Base-by-base conservation (phyloP, 768 basidiomycete genomes). In the Kwoniella pini region DNA sequence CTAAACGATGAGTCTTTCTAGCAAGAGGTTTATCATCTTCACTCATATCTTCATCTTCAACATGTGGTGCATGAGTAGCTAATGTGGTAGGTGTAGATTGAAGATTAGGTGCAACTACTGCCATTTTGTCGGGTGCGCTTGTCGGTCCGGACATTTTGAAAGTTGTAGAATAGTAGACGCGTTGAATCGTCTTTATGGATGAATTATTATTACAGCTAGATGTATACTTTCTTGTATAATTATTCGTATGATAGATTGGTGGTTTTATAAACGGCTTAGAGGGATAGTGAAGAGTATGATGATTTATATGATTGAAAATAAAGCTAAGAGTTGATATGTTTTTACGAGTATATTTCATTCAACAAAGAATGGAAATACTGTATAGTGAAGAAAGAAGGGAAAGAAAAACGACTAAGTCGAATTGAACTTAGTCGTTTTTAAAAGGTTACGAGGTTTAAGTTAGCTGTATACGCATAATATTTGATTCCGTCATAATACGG, bases 61-160 rank as follows among this genome's bases (percentile, higher is more conserved):
- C 68, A 48, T 69, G 57, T 13, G 69, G 69, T 33, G 57, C 63
- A 55, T 67, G 70, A n/a, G 66, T 17, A n/a, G 62, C 61, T 42
- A 39, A 15, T n/a, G 38, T 52, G 4, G 54, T 39, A 13, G 61
- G 57, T 5, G 24, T 54, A 3, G 57, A 57, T 36, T 54, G 48
- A 13, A 54, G 11, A 30, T 60, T 68, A 15, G 72, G 72, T 12
- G 72, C 72, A 5, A 49, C 56, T 10, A 74, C 72, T 4, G 72
- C 72, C 72, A 74, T 71, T 0, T 48, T 57, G 33, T 67, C 63
- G 1, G 53, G 4, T 4, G 27, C 56, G 1, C 30, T 49, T 19
- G 59, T 60, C 57, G 52, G n/a, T 19, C 11, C 52, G 19, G 54
- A 42, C 50, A 62, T 62, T 26, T 33, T 54, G 26, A 22, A 28